Conservation (phyloP, 495 filamentous ascomycete species). For the Aspergillus homomorphus region DNA sequence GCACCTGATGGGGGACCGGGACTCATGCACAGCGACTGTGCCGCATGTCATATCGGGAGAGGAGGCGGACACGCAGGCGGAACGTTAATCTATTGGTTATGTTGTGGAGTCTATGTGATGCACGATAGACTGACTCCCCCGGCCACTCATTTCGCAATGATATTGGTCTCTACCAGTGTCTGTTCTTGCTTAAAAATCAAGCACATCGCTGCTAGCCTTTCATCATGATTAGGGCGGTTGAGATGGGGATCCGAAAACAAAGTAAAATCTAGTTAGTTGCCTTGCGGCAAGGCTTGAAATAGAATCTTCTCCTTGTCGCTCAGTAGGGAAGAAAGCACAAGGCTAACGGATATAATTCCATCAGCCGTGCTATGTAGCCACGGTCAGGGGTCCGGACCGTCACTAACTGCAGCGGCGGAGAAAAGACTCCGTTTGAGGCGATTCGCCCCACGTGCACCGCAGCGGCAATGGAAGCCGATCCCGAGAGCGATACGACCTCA, state of each 20-base stretch:
- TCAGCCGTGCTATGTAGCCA: no score
- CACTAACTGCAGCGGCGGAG: neutral
- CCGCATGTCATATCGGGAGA: slow-evolving; percentile 16
- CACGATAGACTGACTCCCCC: neutral
- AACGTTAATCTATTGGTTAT: neutral
- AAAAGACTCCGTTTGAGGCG: neutral
- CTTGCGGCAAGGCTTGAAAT: no score
- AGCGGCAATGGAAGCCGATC: neutral
- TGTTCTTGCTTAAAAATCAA: neutral
- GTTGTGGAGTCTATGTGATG: neutral
- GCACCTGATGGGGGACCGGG: neutral
- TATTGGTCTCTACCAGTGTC: neutral
- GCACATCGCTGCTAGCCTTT: neutral
- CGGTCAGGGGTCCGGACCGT: neutral
- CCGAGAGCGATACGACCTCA: neutral
- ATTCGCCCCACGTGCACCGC: neutral
- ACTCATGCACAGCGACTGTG: slow-evolving; percentile 19
- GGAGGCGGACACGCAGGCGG: neutral
- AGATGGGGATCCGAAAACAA: no score
- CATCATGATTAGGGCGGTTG: neutral
- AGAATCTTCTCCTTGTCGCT: no score
- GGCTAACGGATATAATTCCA: no score
- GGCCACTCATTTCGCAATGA: neutral
- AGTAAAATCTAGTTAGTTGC: no score
- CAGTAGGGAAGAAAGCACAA: no score